Base-by-base conservation (phyloP, 2,329 filamentous ascomycete genomes). In the Pseudonectria foliicola region DNA sequence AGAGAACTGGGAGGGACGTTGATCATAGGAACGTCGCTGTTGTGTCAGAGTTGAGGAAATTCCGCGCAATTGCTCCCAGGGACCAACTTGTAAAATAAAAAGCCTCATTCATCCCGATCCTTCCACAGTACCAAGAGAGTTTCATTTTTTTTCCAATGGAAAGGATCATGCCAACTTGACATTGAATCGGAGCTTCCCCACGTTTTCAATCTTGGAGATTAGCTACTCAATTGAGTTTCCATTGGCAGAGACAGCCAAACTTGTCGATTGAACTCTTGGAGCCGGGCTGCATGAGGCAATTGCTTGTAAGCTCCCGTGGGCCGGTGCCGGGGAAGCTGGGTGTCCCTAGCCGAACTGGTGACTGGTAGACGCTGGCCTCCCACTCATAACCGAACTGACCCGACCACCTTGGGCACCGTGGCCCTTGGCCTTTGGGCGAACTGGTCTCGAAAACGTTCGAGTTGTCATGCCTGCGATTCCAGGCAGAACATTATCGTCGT, bases 61-160 rank as follows among this genome's bases (percentile, higher is more conserved):
- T 50, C 53, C 52, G 43, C 49, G 44, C 52, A 51, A 46, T 53
- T 55, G 45, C 54, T 54, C 49, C 46, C 47, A 44, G 53, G 53
- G 57, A 60, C 48, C 47, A 50, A 57, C 53, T 57, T 63, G 61
- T 63, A 63, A 62, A 63, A 61, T 63, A 61, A 62, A 60, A 63
- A 61, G 53, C 54, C 56, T 61, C 58, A 59, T 58, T 59, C 55
- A 57, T 59, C 57, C 56, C 53, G 52, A 45, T 55, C 55, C 52
- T 56, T 55, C 51, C 50, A 51, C 45, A 50, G 39, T 40, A 54
- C 39, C 47, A 53, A 55, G 49, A 52, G 39, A 50, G 50, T 58
- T 51, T 45, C 41, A 40, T 31, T 46, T 52, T 53, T 44, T 52
- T 44, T 39, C 39, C 36, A 24, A 18, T 35, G 29, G 27, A 33